These are phyloP conservation scores for Exophiala dermatitidis DNA, from an alignment of 2,329 filamentous ascomycete species.

Conservation along the genomic window DNA sequence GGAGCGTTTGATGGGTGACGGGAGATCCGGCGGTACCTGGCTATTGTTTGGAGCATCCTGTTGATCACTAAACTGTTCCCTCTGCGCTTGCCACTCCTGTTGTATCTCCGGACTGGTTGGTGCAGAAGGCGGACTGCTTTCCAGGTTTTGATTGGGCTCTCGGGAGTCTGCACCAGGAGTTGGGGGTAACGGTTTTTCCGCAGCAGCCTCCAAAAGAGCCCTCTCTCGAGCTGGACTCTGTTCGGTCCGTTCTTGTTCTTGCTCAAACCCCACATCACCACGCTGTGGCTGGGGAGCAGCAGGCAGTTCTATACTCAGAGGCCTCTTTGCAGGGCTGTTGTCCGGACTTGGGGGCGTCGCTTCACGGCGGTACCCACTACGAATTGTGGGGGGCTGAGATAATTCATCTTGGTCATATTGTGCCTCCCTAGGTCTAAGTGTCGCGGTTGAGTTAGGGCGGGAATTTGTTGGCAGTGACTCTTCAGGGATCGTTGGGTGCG, in stretches of 20 bases:
- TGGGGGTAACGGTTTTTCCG: slow-evolving; percentile 27
- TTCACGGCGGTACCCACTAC: slow-evolving; percentile 50
- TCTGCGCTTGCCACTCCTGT: slow-evolving; percentile 15
- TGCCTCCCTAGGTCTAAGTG: slow-evolving; percentile 14
- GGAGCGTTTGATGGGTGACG: slow-evolving; percentile 30
- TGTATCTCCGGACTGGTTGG: slow-evolving; percentile 14
- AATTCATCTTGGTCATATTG: slow-evolving; percentile 1
- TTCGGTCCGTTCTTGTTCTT: not conserved
- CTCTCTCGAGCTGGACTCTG: not conserved
- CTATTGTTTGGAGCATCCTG: slow-evolving; percentile 4
- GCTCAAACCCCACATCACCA: slow-evolving; percentile 34
- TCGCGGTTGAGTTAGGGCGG: slow-evolving; percentile 29
- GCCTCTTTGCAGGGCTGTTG: slow-evolving; percentile 56
- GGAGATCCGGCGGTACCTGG: not conserved
- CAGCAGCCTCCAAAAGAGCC: not conserved
- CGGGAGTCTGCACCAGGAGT: slow-evolving; percentile 29
- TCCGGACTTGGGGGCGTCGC: slow-evolving; percentile 52
- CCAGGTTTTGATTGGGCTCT: not conserved
- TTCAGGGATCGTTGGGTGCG: slow-evolving; percentile 36
- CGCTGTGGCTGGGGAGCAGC: slow-evolving; percentile 37
- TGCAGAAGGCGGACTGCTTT: not conserved
- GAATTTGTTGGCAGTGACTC: slow-evolving; percentile 14
- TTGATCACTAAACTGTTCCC: slow-evolving; percentile 9
- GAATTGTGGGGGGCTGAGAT: slow-evolving; percentile 37
- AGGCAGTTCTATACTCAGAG: slow-evolving; percentile 44